A percentile compares a stretch with the other conserved stretches of the same genome.
phyloP scores from a whole-genome alignment of 1,139 yeast genomes.

The Pichia sp. region DNA sequence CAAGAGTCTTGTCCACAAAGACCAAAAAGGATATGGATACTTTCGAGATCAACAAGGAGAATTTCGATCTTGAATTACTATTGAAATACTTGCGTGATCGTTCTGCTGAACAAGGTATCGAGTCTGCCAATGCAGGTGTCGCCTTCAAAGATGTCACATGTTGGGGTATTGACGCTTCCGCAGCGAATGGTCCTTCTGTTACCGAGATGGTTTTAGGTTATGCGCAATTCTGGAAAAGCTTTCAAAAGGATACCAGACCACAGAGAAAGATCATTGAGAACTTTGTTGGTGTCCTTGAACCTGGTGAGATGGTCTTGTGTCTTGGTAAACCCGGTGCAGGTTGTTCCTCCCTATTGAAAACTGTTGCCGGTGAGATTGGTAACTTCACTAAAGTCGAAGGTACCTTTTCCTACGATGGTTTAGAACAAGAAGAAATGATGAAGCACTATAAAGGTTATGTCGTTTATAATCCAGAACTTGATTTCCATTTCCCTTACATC shows the following conservation, averaged over 20 bases:
- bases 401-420: slow-evolving; percentile 38
- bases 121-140: slow-evolving; percentile 40
- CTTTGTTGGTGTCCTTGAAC: slow-evolving; percentile 7
- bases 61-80: slow-evolving; percentile 26
- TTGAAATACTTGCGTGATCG: slow-evolving; percentile 31
- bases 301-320: slow-evolving; percentile 35
- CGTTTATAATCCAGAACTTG: slow-evolving; percentile 36
- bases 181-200: slow-evolving; percentile 23
- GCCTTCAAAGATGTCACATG: slow-evolving; percentile 39
- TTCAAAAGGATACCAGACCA: slow-evolving; percentile 5
- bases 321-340: slow-evolving; percentile 52
- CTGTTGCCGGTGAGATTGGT: slow-evolving; percentile 29
- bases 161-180: slow-evolving; percentile 40
- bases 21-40: slow-evolving; percentile 19
- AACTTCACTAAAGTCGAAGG: slow-evolving; percentile 20
- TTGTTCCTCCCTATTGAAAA: slow-evolving; percentile 39
- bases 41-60: slow-evolving; percentile 19
- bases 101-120: slow-evolving; percentile 37
- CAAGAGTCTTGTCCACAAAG: slow-evolving; percentile 21
- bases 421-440: slow-evolving; percentile 59
- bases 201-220: slow-evolving; percentile 3
- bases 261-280: slow-evolving; percentile 10
- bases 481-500: slow-evolving; percentile 37
- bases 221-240: slow-evolving; percentile 2
- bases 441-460: slow-evolving; percentile 33